Evolutionary conservation across 2,329 filamentous ascomycete species (phyloP).

Genomic region (Amylocarpus encephaloides): DNA sequence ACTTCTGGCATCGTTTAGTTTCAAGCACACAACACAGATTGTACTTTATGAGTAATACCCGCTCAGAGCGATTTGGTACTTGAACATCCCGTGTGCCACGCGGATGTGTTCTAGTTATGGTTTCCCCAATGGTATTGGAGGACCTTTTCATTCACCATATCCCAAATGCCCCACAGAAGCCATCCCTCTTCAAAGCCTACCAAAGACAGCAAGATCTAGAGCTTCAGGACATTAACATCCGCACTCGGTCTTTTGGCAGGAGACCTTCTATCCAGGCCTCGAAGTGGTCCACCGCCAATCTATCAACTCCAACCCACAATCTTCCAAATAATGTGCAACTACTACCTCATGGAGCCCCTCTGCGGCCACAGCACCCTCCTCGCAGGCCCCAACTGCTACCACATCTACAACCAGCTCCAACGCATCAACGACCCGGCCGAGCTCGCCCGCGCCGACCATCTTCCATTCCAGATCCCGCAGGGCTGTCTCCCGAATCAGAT

Average conservation of each 20-base stretch:
- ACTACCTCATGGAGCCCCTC: slow-evolving; percentile 22
- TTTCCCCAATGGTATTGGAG: too few relatives aligned
- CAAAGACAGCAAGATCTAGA: too few relatives aligned
- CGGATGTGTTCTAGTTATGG: too few relatives aligned
- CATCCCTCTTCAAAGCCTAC: too few relatives aligned
- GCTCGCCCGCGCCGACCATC: slow-evolving; percentile 3
- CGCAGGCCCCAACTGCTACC: slow-evolving; percentile 27
- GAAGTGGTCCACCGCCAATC: not conserved
- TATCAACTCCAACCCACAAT: not conserved
- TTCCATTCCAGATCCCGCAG: slow-evolving; percentile 25
- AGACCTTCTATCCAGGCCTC: not conserved
- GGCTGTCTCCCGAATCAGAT: slow-evolving; percentile 22
- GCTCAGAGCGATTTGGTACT: too few relatives aligned
- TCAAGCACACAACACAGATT: too few relatives aligned
- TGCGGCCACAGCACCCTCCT: slow-evolving; percentile 28
- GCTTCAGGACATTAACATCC: not conserved
- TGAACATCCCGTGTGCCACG: too few relatives aligned
- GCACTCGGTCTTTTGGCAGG: not conserved
- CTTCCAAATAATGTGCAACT: slow-evolving; percentile 26
- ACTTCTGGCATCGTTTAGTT: too few relatives aligned
- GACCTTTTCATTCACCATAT: too few relatives aligned
- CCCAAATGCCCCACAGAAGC: too few relatives aligned
- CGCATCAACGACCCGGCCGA: slow-evolving; percentile 28
- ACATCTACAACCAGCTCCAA: slow-evolving; percentile 28
- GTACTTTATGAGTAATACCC: too few relatives aligned